phyloP scores from a whole-genome alignment of 345 rosid genomes.

The Lumnitzera littorea region DNA sequence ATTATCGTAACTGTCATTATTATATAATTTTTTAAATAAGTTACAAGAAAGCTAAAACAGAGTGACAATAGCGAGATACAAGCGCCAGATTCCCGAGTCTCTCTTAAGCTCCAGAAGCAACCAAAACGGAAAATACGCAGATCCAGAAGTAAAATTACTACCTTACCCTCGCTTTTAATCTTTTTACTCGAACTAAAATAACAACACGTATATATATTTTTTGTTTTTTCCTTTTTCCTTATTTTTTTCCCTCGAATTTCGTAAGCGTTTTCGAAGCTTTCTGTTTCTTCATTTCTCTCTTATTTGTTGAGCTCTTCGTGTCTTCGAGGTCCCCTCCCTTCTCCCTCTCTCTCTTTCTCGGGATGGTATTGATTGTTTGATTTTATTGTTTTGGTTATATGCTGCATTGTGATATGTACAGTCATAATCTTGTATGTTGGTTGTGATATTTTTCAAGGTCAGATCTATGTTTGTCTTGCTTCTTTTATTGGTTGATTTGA shows the following conservation, averaged over 20 bases:
- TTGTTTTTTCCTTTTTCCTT: background rate
- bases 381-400: background rate
- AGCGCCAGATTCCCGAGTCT: too few species aligned
- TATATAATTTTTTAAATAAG: too few species aligned
- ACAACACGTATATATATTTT: background rate
- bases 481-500: background rate
- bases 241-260: too few species aligned
- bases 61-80: too few species aligned
- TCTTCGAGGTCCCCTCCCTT: background rate
- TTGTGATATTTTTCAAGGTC: background rate
- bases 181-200: background rate
- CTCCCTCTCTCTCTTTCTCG: background rate
- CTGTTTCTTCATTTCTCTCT: background rate
- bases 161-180: background rate
- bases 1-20: too few species aligned
- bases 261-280: too few species aligned
- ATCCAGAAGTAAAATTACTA: background rate
- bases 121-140: too few species aligned
- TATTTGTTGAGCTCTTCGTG: background rate
- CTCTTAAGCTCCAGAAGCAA: too few species aligned
- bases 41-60: too few species aligned
- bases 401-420: background rate
- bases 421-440: background rate
- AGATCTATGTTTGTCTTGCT: conserved; percentile 3
- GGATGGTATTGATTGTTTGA: conserved; percentile 1